phyloP scores from a whole-genome alignment of 352 stramenopile species.

The Globisporangium nunn region DNA sequence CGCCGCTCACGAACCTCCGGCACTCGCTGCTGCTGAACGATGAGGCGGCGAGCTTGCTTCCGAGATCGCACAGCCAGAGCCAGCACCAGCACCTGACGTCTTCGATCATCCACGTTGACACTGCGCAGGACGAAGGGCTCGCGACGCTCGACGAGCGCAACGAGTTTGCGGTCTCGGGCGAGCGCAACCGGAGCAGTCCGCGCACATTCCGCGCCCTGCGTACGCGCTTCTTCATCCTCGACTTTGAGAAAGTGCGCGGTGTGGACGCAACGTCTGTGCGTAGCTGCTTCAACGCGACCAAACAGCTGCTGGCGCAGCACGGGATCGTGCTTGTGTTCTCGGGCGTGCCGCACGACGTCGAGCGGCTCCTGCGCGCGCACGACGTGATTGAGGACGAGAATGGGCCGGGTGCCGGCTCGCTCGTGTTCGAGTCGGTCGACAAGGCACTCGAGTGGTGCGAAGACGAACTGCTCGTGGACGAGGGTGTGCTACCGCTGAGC shows the following conservation, averaged over 20 bases:
- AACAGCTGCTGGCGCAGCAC: slow-evolving; percentile 72
- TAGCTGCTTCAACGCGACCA: slow-evolving; percentile 84
- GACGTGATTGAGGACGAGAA: slow-evolving; percentile 72
- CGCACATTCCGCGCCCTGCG: slow-evolving; percentile 52
- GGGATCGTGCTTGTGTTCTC: slow-evolving; percentile 73
- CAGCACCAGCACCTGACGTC: background rate
- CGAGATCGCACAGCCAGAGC: background rate
- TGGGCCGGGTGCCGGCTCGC: slow-evolving; percentile 39
- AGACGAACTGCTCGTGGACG: slow-evolving; percentile 70
- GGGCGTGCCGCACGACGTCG: slow-evolving; percentile 56
- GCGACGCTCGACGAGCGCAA: slow-evolving; percentile 44
- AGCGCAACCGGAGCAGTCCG: slow-evolving; percentile 13
- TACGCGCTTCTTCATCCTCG: slow-evolving; percentile 83
- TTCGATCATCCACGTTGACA: background rate
- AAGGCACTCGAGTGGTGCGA: slow-evolving; percentile 84
- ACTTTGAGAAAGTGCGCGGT: slow-evolving; percentile 85
- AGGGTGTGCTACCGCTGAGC: slow-evolving; percentile 61
- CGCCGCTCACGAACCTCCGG: slow-evolving; percentile 8
- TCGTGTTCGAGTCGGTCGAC: slow-evolving; percentile 82
- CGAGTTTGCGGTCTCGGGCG: slow-evolving; percentile 27
- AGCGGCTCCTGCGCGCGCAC: slow-evolving; percentile 68
- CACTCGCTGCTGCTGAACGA: slow-evolving; percentile 3
- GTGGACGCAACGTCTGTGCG: slow-evolving; percentile 86
- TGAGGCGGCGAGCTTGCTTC: background rate
- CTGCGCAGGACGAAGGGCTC: slow-evolving; percentile 31